Evolutionary conservation across 140 eudicot species (phyloP).

Genomic region (Senecio squalidus): DNA sequence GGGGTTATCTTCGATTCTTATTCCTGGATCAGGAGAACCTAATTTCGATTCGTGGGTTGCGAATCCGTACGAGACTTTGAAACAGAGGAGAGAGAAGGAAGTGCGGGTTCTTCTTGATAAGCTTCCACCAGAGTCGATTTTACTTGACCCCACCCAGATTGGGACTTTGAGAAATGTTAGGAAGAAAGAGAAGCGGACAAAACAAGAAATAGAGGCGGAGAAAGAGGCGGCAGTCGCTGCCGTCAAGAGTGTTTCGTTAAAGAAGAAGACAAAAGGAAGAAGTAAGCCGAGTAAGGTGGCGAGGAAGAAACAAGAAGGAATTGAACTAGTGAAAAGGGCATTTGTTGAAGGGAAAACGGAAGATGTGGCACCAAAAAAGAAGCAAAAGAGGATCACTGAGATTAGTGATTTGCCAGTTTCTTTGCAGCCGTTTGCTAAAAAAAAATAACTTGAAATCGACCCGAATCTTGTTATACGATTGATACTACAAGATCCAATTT

Average conservation of each 20-base stretch:
- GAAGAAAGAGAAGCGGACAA: constrained; percentile 53
- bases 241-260: constrained; percentile 39
- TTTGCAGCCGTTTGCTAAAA: constrained; percentile 61
- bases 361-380: constrained; percentile 38
- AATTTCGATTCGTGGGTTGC: constrained; percentile 94
- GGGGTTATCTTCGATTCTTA: constrained; percentile 76
- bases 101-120: constrained; percentile 75
- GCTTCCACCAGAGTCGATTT: constrained; percentile 85
- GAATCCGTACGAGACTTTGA: constrained; percentile 77
- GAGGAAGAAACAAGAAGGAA: constrained; percentile 63
- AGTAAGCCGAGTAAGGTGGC: constrained; percentile 69
- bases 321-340: constrained; percentile 55
- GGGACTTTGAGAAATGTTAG: constrained; percentile 46
- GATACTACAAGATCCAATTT: neutral
- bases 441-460: constrained; percentile 12
- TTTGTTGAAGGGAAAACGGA: constrained; percentile 42
- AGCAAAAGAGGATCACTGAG: constrained; percentile 43
- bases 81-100: constrained; percentile 88
- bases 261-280: constrained; percentile 87
- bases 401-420: constrained; percentile 43
- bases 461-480: neutral
- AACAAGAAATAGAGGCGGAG: constrained; percentile 60
- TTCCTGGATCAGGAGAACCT: constrained; percentile 91
- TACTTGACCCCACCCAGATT: constrained; percentile 80
- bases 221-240: constrained; percentile 66